Conservation (phyloP, 1,139 yeast species). For the Pichia sp. region DNA sequence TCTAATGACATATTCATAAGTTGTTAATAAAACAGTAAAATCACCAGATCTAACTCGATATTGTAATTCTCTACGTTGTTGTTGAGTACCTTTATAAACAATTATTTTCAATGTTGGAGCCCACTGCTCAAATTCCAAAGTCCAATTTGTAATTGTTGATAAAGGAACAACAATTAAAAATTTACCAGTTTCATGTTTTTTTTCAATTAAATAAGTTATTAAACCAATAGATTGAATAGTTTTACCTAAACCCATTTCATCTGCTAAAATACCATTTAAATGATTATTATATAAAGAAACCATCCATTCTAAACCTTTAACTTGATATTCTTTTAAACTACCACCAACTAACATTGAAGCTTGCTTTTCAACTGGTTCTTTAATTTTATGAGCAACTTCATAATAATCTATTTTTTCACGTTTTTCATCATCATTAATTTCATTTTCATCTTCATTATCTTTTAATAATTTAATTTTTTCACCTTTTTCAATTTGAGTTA, state of each 20-base stretch:
- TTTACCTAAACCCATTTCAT: slow-evolving; percentile 89
- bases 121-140: slow-evolving; percentile 80
- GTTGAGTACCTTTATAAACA: slow-evolving; percentile 71
- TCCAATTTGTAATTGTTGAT: slow-evolving; percentile 83
- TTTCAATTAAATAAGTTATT: slow-evolving; percentile 67
- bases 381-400: slow-evolving; percentile 70
- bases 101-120: slow-evolving; percentile 67
- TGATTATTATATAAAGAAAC: slow-evolving; percentile 89
- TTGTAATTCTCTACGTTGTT: slow-evolving; percentile 60
- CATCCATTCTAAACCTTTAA: slow-evolving; percentile 98
- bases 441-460: slow-evolving; percentile 19
- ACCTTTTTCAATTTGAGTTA: slow-evolving; percentile 25
- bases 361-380: slow-evolving; percentile 59
- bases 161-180: slow-evolving; percentile 78
- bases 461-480: slow-evolving; percentile 23
- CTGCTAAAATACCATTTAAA: slow-evolving; percentile 91
- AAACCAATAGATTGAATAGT: slow-evolving; percentile 81
- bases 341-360: slow-evolving; percentile 79
- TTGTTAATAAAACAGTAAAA: slow-evolving; percentile 71
- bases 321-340: slow-evolving; percentile 82
- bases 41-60: slow-evolving; percentile 57
- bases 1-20: slow-evolving; percentile 72
- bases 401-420: slow-evolving; percentile 66
- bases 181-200: slow-evolving; percentile 59
- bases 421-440: slow-evolving; percentile 40